Percentiles rank a stretch among this genome's conserved stretches.
phyloP scores from a whole-genome alignment of 768 basidiomycete species.

The Boletus coccyginus region DNA sequence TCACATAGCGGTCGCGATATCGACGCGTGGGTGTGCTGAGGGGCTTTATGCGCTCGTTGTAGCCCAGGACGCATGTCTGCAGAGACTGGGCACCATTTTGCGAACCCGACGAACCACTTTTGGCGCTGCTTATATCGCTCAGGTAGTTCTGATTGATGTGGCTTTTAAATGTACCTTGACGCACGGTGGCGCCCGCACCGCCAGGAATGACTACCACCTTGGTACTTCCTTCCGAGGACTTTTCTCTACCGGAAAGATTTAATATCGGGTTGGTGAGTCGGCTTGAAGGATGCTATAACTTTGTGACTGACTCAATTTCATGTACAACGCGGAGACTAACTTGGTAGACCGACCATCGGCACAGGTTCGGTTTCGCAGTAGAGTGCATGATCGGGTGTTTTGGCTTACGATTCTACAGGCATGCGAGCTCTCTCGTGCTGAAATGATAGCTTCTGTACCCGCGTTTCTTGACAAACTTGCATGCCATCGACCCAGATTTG shows the following conservation, averaged over 20 bases:
- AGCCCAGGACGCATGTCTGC: conserved; percentile 73
- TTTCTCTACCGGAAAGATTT: conserved; percentile 53
- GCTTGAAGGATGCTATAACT: background rate
- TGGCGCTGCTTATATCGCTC: conserved; percentile 71
- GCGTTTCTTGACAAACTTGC: conserved; percentile 58
- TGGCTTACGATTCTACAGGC: conserved; percentile 35
- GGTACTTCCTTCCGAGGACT: conserved; percentile 57
- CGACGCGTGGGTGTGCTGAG: no score
- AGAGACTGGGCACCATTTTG: conserved; percentile 73
- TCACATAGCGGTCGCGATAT: background rate
- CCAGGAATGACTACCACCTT: conserved; percentile 57
- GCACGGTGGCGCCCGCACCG: background rate
- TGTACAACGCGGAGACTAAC: conserved; percentile 55
- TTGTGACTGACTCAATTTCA: background rate
- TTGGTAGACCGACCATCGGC: conserved; percentile 67
- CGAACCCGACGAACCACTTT: conserved; percentile 79
- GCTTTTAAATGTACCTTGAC: background rate
- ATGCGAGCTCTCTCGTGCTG: conserved; percentile 50
- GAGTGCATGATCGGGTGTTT: background rate
- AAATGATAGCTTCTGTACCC: conserved; percentile 55
- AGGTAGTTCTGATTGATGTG: conserved; percentile 35
- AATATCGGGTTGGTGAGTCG: conserved; percentile 63
- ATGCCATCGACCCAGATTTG: conserved; percentile 54
- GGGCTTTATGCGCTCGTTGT: background rate
- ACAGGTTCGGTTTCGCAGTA: conserved; percentile 40